Conservation (phyloP, 2,329 filamentous ascomycete genomes). For the Nothopassalora personata region DNA sequence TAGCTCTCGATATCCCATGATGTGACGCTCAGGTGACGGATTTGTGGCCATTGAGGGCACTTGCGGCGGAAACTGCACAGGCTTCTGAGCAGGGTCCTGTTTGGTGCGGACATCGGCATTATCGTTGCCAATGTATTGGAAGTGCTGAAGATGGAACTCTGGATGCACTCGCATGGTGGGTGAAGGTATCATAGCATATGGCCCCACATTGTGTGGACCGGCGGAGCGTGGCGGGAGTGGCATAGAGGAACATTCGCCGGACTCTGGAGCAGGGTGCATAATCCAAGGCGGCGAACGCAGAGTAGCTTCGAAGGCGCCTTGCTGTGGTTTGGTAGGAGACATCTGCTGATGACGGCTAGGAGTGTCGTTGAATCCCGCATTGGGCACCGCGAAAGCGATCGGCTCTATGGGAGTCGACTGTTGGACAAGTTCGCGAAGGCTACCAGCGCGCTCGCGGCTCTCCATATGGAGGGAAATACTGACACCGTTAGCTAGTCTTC, state of each 20-base stretch:
- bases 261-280: background rate
- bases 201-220: background rate
- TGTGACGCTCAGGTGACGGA: background rate
- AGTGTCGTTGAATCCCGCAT: background rate
- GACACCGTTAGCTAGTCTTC: background rate
- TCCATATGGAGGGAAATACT: background rate
- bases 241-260: background rate
- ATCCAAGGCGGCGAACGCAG: background rate
- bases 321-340: background rate
- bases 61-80: background rate
- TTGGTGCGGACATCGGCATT: background rate
- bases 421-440: background rate
- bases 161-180: background rate
- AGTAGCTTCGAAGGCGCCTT: background rate
- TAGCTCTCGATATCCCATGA: background rate
- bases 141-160: background rate
- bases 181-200: background rate
- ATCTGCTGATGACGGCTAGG: background rate
- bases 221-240: background rate
- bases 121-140: background rate
- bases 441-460: background rate
- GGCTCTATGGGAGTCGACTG: background rate
- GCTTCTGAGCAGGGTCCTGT: background rate
- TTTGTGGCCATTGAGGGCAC: background rate
- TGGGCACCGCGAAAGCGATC: background rate